A percentile compares a stretch with the other conserved stretches of the same genome.
phyloP scores from a whole-genome alignment of 2,329 filamentous ascomycete genomes.

The Thelonectria blattea region DNA sequence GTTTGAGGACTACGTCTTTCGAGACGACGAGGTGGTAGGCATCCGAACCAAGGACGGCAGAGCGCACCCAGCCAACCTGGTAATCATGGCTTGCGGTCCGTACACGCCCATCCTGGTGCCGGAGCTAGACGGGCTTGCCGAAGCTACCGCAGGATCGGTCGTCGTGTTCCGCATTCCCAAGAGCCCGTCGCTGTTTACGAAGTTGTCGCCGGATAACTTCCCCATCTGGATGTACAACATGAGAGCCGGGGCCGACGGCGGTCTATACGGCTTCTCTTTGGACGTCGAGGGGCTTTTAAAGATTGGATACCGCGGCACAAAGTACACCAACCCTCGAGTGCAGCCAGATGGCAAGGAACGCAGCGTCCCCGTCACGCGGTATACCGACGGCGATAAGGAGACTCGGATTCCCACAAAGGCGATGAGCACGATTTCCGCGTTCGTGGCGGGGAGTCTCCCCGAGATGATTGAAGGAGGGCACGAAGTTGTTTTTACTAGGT shows the following conservation, averaged over 20 bases:
- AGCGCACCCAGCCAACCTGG: conserved; percentile 41
- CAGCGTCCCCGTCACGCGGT: conserved; percentile 50
- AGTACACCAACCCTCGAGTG: conserved; percentile 52
- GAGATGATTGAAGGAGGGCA: conserved; percentile 47
- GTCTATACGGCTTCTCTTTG: conserved; percentile 56
- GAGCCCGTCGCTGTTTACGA: conserved; percentile 44
- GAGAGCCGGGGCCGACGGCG: conserved; percentile 38
- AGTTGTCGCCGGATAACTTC: conserved; percentile 51
- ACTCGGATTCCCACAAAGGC: conserved; percentile 39
- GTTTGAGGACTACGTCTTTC: conserved; percentile 38
- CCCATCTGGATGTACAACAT: conserved; percentile 48
- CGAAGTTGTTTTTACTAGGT: conserved; percentile 42
- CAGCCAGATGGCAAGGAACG: conserved; percentile 46
- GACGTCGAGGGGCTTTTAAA: conserved; percentile 53
- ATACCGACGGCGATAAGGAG: conserved; percentile 36
- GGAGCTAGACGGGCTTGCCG: conserved; percentile 48
- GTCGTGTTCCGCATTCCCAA: conserved; percentile 51
- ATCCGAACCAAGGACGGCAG: conserved; percentile 47
- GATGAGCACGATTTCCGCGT: conserved; percentile 37
- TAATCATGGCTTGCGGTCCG: conserved; percentile 50
- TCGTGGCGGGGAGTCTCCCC: conserved; percentile 50
- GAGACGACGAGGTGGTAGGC: conserved; percentile 40
- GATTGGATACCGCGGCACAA: conserved; percentile 57
- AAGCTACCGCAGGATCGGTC: conserved; percentile 56
- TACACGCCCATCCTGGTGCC: conserved; percentile 53